Percentiles rank a stretch among this genome's conserved stretches.
phyloP scores from a whole-genome alignment of 2,329 filamentous ascomycete genomes.

The Didymella segeticola region DNA sequence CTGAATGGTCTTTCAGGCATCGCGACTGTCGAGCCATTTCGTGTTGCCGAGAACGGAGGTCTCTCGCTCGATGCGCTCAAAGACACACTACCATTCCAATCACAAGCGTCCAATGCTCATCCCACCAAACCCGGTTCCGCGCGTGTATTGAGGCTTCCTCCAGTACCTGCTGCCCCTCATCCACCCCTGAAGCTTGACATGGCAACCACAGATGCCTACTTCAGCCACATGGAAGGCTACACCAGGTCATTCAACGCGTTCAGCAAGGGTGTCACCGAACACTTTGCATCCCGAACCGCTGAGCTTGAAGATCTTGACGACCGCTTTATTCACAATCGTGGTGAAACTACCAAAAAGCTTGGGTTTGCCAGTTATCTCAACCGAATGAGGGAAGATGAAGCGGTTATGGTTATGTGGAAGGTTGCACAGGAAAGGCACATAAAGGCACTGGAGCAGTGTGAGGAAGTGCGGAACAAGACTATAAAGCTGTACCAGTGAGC shows the following conservation, averaged over 20 bases:
- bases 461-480: constrained; percentile 40
- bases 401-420: constrained; percentile 67
- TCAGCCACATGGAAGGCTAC: constrained; percentile 61
- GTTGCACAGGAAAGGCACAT: constrained; percentile 67
- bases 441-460: constrained; percentile 55
- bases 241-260: constrained; percentile 64
- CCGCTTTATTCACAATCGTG: constrained; percentile 60
- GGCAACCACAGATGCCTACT: constrained; percentile 59
- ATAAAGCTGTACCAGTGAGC: constrained; percentile 35
- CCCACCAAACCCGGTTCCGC: constrained; percentile 50
- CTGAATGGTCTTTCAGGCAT: constrained; percentile 59
- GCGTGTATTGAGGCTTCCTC: constrained; percentile 56
- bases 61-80: constrained; percentile 62
- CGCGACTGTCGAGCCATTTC: constrained; percentile 58
- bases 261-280: constrained; percentile 61
- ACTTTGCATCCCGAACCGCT: constrained; percentile 62
- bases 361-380: constrained; percentile 66
- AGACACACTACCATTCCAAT: constrained; percentile 65
- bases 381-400: constrained; percentile 69
- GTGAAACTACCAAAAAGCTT: constrained; percentile 56
- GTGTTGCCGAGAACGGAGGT: constrained; percentile 54
- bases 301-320: constrained; percentile 52
- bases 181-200: constrained; percentile 54
- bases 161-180: constrained; percentile 59
- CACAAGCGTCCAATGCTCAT: constrained; percentile 56